Conservation (phyloP, 345 rosid species). For the Populus alba region DNA sequence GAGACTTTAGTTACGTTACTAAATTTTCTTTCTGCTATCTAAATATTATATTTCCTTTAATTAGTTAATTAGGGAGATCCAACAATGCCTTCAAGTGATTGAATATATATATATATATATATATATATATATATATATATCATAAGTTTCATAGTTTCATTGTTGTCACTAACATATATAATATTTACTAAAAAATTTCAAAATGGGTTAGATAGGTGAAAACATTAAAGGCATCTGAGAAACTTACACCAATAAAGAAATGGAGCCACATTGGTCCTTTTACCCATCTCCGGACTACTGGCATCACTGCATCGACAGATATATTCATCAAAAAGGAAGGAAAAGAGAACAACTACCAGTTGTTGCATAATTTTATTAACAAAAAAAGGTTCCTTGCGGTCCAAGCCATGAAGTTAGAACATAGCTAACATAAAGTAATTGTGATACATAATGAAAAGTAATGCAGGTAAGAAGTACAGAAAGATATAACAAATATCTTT, state of each 20-base stretch:
- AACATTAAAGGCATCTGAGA: neutral
- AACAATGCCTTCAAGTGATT: too few species aligned
- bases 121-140: too few species aligned
- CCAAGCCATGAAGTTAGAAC: neutral
- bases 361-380: neutral
- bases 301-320: conserved; percentile 61
- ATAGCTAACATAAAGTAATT: neutral
- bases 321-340: neutral
- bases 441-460: neutral
- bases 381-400: neutral
- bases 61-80: too few species aligned
- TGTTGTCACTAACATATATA: too few species aligned
- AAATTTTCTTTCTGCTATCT: too few species aligned
- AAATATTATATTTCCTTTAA: too few species aligned
- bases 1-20: too few species aligned
- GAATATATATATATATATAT: too few species aligned
- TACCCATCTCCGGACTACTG: conserved; percentile 63
- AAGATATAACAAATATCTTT: neutral
- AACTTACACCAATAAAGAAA: conserved; percentile 88
- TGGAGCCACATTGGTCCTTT: conserved; percentile 98
- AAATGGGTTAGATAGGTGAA: neutral
- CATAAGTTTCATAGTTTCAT: too few species aligned
- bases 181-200: neutral
- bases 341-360: neutral
- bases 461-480: neutral